These are phyloP conservation scores for Imleria badia DNA, from an alignment of 768 basidiomycete species.

Conservation along the genomic window DNA sequence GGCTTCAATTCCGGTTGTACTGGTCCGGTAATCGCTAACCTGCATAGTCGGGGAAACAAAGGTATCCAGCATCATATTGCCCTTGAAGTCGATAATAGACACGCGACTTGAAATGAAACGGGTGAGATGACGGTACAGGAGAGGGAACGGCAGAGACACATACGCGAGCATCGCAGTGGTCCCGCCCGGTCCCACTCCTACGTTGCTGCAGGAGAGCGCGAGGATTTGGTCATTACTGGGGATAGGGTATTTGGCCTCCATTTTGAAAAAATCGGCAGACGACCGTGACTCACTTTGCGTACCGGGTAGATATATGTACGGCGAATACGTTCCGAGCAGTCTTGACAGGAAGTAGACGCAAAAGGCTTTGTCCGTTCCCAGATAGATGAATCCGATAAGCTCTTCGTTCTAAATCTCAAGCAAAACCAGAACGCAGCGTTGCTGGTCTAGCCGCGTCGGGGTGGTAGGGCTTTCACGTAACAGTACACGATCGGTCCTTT, in stretches of 20 bases:
- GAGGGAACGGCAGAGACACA: conserved; percentile 28
- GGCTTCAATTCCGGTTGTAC: conserved; percentile 55
- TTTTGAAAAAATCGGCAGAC: conserved; percentile 19
- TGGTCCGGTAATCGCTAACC: conserved; percentile 73
- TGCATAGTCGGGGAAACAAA: conserved; percentile 65
- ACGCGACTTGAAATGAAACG: conserved; percentile 40
- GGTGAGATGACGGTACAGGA: conserved; percentile 9
- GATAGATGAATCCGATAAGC: conserved; percentile 27
- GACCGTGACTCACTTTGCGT: conserved; percentile 17
- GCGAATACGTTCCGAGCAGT: conserved; percentile 6
- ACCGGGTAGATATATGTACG: conserved; percentile 25
- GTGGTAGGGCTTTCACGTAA: conserved; percentile 23
- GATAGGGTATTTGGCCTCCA: conserved; percentile 34
- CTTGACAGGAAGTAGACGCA: conserved; percentile 17
- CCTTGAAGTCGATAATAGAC: conserved; percentile 56
- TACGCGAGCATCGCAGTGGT: conserved; percentile 83
- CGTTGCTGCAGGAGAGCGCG: conserved; percentile 62
- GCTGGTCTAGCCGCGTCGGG: conserved; percentile 18
- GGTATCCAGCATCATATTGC: conserved; percentile 58
- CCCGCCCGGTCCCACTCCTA: conserved; percentile 81
- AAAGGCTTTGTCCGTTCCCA: conserved; percentile 17
- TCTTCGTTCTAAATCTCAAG: conserved; percentile 23
- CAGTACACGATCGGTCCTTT: conserved; percentile 11
- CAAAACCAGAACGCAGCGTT: conserved; percentile 10
- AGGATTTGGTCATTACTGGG: conserved; percentile 48